These are phyloP conservation scores for Fomitopsis pinicola DNA, from an alignment of 1,284 basidiomycete species.

Conservation along the genomic window DNA sequence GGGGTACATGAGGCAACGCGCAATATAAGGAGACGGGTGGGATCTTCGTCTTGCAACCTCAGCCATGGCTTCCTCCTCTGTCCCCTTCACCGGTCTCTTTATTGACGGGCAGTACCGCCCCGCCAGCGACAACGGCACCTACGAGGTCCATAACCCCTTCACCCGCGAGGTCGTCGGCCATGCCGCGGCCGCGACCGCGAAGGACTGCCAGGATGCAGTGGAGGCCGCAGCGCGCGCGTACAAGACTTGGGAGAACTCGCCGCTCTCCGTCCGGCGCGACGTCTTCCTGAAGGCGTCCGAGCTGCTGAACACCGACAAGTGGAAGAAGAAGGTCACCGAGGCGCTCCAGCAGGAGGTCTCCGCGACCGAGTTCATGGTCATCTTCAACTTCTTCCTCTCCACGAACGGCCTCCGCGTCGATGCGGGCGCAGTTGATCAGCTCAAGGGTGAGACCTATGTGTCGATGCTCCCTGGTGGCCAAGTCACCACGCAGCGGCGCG, in stretches of 20 bases:
- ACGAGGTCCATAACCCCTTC: constrained; percentile 42
- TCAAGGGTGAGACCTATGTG: constrained; percentile 27
- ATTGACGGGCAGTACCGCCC: constrained; percentile 29
- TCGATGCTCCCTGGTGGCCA: constrained; percentile 26
- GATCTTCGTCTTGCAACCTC: not conserved
- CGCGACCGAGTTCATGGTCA: constrained; percentile 22
- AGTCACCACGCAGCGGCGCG: constrained; percentile 25
- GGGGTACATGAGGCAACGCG: not conserved
- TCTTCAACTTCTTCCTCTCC: constrained; percentile 15
- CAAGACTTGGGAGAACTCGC: constrained; percentile 41
- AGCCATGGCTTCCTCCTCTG: constrained; percentile 1
- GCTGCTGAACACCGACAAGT: constrained; percentile 37
- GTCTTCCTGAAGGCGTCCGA: constrained; percentile 45
- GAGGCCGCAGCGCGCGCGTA: constrained; percentile 43
- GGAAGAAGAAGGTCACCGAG: constrained; percentile 30
- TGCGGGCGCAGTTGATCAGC: constrained; percentile 16
- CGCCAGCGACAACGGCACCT: constrained; percentile 35
- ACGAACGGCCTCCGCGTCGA: constrained; percentile 12
- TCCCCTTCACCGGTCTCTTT: constrained; percentile 24
- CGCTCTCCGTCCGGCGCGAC: constrained; percentile 32
- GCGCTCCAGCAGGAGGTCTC: constrained; percentile 37
- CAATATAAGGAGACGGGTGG: not conserved
- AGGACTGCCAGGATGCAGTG: constrained; percentile 45
- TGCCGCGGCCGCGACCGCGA: constrained; percentile 39
- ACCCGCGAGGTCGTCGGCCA: constrained; percentile 36